Conservation (phyloP, 1,284 basidiomycete genomes). For the Trametes sp. region DNA sequence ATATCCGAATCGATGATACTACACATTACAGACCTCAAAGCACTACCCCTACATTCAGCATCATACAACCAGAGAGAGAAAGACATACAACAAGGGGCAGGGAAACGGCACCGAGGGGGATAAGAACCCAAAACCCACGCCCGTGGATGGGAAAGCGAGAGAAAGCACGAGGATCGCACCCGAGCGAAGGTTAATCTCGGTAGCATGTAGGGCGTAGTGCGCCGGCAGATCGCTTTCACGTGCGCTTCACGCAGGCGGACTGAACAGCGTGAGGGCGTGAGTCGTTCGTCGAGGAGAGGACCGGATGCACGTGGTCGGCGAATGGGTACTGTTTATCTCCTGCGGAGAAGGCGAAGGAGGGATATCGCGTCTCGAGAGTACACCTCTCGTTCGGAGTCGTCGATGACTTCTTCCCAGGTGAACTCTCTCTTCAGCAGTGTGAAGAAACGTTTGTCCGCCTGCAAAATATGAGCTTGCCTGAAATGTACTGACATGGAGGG, state of each 20-base stretch:
- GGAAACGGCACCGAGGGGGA: not conserved
- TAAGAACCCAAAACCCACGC: not conserved
- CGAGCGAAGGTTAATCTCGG: not conserved
- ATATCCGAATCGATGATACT: not conserved
- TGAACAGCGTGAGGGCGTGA: not conserved
- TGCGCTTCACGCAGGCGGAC: not conserved
- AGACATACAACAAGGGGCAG: not conserved
- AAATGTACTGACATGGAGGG: no score
- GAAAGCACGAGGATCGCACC: not conserved
- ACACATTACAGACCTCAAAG: not conserved
- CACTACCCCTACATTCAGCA: not conserved
- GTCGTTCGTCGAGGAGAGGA: not conserved
- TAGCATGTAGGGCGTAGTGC: not conserved
- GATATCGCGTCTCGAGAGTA: slow-evolving; percentile 52
- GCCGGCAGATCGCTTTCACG: not conserved
- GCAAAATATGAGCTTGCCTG: not conserved
- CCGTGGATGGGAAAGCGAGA: not conserved
- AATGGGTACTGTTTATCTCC: slow-evolving; percentile 4
- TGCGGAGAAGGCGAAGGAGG: slow-evolving; percentile 44
- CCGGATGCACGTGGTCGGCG: not conserved
- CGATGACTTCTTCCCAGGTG: slow-evolving; percentile 71
- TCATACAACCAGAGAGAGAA: not conserved
- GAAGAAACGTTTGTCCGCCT: slow-evolving; percentile 95
- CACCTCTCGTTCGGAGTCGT: slow-evolving; percentile 47
- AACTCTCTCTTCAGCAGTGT: slow-evolving; percentile 83